Evolutionary conservation across 2,329 filamentous ascomycete species (phyloP), one percentile per base, ranked within the genome.

Genomic region (Sporothrix globosa): DNA sequence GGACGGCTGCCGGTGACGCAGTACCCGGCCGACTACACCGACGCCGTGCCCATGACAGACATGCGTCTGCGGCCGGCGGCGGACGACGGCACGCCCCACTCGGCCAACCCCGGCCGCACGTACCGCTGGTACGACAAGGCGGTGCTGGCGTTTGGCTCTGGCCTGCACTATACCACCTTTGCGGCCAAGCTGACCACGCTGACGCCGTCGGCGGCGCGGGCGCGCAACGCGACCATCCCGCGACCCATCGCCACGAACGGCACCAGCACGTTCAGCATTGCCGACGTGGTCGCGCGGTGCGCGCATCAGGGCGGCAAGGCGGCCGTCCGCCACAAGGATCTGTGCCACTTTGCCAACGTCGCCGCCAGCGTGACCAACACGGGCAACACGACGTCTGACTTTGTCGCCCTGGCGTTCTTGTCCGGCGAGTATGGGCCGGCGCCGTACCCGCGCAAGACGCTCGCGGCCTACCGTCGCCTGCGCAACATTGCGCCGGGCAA

Each of bases 121-220:
- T 88, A 89, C 74, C 83, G 82, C 73, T 89, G 86, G 86, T 89
- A 86, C 76, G 80, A 81, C 52, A 78, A 79, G n/a, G 80, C 83
- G 0, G 80, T 87, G 2, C 82, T 84, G 66, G 81, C 82, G 0
- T 89, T 88, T 70, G 87, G 86, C 0, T 81, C 81, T 71, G 87
- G 87, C 0, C 74, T 88, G 71, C 86, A 88, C 75, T 89, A 88
- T 77, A 89, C 86, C 4, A 85, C 77, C 50, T 88, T 89, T 73
- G 72, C 75, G 17, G 75, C 77, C n/a, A 46, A 46, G 4, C 46
- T 74, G 14, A 54, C n/a, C 4, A n/a, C 2, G 19, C 13, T 60
- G 30, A 21, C 19, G 3, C 46, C 54, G 19, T 19, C 61, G 2
- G 34, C 56, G 9, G 56, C 56, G 30, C 30, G 56, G 1, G 56